Evolutionary conservation across 1,284 basidiomycete genomes (phyloP).

Genomic region (Coniferiporia weirii): DNA sequence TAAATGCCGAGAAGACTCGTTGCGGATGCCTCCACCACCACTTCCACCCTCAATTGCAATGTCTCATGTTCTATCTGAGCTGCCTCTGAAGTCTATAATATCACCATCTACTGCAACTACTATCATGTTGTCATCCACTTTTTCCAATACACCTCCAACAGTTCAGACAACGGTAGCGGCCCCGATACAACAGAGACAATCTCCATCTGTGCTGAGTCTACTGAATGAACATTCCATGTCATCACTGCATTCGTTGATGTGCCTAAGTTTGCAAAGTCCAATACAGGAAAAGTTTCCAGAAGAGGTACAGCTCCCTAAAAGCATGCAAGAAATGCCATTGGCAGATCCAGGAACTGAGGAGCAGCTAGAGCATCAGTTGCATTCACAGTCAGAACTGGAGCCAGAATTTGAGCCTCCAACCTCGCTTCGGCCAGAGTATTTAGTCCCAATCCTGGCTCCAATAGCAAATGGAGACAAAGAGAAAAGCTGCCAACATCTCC

Average conservation of each 20-base stretch:
- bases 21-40: conserved; percentile 44
- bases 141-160: no score
- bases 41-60: conserved; percentile 26
- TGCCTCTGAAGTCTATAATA: conserved; percentile 31
- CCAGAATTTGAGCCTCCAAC: conserved; percentile 19
- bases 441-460: no score
- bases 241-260: conserved; percentile 11
- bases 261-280: neutral
- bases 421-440: neutral
- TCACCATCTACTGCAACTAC: conserved; percentile 17
- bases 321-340: conserved; percentile 1
- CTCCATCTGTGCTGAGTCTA: conserved; percentile 13
- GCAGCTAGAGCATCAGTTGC: no score
- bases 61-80: conserved; percentile 2
- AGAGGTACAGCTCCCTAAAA: neutral
- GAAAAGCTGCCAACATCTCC: no score
- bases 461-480: no score
- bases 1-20: conserved; percentile 22
- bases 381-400: no score
- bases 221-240: conserved; percentile 11
- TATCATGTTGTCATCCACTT: conserved; percentile 10
- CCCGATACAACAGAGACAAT: conserved; percentile 9
- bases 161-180: conserved; percentile 27
- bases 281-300: neutral
- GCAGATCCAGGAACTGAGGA: conserved; percentile 3